A percentile compares a stretch with the other conserved stretches of the same genome.
These are phyloP conservation scores for Helianthus tuberosus DNA, from an alignment of 129 eudicot species.

Conservation along the genomic window DNA sequence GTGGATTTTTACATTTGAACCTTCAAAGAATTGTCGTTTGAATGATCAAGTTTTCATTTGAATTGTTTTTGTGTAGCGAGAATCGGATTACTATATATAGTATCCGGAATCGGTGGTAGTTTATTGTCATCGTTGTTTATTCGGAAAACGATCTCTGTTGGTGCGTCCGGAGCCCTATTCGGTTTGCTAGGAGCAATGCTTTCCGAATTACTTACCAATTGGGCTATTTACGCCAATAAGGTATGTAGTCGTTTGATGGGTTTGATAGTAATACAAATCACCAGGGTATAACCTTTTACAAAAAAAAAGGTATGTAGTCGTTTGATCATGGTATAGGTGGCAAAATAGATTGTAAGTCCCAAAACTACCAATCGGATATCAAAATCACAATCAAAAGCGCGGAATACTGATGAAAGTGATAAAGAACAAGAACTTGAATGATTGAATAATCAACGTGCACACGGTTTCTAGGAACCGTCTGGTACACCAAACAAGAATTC, in stretches of 20 bases:
- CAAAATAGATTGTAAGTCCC: conserved; percentile 6
- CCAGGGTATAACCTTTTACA: no score
- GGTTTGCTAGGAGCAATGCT: conserved; percentile 93
- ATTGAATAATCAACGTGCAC: no score
- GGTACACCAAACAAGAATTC: no score
- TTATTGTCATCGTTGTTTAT: conserved; percentile 62
- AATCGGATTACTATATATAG: conserved; percentile 59
- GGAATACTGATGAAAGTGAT: no score
- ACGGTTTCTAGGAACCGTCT: no score
- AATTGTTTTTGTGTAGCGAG: conserved; percentile 42
- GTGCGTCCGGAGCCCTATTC: conserved; percentile 94
- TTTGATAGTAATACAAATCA: no score
- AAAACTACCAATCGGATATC: no score
- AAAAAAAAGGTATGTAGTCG: no score
- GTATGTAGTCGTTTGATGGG: conserved; percentile 22
- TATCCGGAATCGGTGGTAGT: conserved; percentile 85
- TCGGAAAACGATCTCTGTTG: conserved; percentile 64
- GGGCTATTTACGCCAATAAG: conserved; percentile 80
- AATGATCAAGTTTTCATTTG: not conserved
- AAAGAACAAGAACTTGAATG: no score
- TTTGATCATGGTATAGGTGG: not conserved
- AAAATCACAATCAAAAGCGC: no score
- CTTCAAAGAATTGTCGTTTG: not conserved
- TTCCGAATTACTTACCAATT: conserved; percentile 78
- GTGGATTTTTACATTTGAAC: not conserved